Percentiles rank a stretch among this genome's conserved stretches.
These are phyloP conservation scores for Blastobotrys petasosporus DNA, from an alignment of 1,139 yeast species.

Conservation along the genomic window DNA sequence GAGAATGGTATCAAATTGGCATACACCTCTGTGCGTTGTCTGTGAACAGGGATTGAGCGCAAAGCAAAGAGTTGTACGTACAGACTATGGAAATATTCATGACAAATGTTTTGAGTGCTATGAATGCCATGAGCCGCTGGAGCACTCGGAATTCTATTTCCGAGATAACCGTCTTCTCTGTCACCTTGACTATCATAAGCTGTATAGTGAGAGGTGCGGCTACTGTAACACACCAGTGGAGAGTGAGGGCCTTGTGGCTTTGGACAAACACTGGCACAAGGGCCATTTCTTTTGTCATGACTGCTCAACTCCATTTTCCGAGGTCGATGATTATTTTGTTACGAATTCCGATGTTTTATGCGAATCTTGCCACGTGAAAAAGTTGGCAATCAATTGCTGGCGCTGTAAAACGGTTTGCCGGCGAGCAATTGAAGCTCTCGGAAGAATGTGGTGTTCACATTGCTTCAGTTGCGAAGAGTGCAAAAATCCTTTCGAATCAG, in stretches of 20 bases:
- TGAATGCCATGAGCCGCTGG: conserved; percentile 28
- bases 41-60: conserved; percentile 22
- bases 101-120: conserved; percentile 31
- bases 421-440: conserved; percentile 30
- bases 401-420: conserved; percentile 27
- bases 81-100: conserved; percentile 27
- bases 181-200: conserved; percentile 33
- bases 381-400: conserved; percentile 33
- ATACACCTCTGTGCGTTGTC: conserved; percentile 5
- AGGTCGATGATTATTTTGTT: conserved; percentile 24
- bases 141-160: conserved; percentile 31
- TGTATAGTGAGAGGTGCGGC: conserved; percentile 31
- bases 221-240: conserved; percentile 33
- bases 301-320: conserved; percentile 28
- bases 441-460: conserved; percentile 30
- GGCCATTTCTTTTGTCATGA: conserved; percentile 35
- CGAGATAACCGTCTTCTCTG: conserved; percentile 26
- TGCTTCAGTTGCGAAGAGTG: conserved; percentile 35
- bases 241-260: conserved; percentile 29
- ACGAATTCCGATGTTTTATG: conserved; percentile 29
- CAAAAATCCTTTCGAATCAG: conserved; percentile 24
- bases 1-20: background rate
- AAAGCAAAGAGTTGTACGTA: conserved; percentile 23
- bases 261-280: conserved; percentile 30
- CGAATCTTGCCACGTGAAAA: conserved; percentile 25